These are phyloP conservation scores for Pyronema omphalodes DNA, from an alignment of 495 filamentous ascomycete species.

Conservation along the genomic window DNA sequence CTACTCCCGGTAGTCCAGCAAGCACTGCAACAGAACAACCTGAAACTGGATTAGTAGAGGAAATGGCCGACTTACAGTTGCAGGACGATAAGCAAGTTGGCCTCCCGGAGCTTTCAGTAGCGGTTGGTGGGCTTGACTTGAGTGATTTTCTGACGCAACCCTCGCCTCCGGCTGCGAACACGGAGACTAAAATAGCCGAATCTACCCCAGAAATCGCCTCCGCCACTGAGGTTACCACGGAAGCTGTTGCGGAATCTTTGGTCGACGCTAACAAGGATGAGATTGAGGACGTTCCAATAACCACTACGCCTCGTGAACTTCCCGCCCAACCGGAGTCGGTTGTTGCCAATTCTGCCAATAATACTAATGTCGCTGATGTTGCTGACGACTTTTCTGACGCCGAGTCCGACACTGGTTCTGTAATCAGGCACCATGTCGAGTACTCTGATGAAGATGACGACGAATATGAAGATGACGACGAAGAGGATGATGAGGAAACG, in stretches of 20 bases:
- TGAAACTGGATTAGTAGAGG: conserved; percentile 24
- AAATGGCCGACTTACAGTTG: conserved; percentile 8
- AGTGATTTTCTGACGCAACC: conserved; percentile 32
- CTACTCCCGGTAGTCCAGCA: background rate
- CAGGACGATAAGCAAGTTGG: conserved; percentile 22
- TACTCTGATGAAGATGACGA: conserved; percentile 29
- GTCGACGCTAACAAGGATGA: background rate
- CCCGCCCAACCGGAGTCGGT: conserved; percentile 27
- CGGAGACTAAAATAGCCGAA: conserved; percentile 20
- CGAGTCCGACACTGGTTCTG: conserved; percentile 75
- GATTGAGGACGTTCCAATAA: conserved; percentile 8
- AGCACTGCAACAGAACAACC: conserved; percentile 7
- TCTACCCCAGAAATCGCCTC: conserved; percentile 6
- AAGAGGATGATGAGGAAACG: conserved; percentile 10
- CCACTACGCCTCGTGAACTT: conserved; percentile 10
- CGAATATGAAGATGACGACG: conserved; percentile 9
- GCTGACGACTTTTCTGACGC: conserved; percentile 33
- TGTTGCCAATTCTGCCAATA: conserved; percentile 23
- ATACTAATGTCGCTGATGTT: background rate
- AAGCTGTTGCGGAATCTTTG: no score
- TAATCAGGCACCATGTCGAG: conserved; percentile 56
- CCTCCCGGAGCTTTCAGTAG: conserved; percentile 32
- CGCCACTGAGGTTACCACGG: conserved; percentile 29
- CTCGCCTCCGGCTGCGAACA: conserved; percentile 29
- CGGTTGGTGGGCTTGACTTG: conserved; percentile 27